A percentile compares a stretch with the other conserved stretches of the same genome.
Conservation (phyloP, 352 stramenopile species). For the Phytophthora cactorum region DNA sequence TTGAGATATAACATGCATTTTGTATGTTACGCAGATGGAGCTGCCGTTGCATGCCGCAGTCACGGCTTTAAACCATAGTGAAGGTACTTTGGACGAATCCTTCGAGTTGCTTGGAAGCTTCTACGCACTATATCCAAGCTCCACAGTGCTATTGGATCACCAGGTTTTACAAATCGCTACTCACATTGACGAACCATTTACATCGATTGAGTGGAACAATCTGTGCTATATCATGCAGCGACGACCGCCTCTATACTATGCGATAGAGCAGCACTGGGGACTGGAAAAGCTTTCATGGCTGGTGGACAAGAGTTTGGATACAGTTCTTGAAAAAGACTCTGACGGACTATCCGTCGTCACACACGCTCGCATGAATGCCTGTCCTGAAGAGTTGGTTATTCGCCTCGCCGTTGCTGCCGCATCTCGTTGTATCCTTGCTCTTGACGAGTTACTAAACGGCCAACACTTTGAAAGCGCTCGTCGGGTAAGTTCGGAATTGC, state of each 20-base stretch:
- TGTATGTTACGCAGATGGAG: constrained; percentile 33
- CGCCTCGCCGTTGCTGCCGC: constrained; percentile 63
- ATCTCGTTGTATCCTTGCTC: constrained; percentile 21
- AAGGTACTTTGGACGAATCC: constrained; percentile 7
- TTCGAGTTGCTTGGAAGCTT: constrained; percentile 49
- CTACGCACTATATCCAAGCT: constrained; percentile 29
- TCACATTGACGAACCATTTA: not conserved
- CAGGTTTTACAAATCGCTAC: constrained; percentile 20
- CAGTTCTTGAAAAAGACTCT: constrained; percentile 54
- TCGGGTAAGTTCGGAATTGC: constrained; percentile 37
- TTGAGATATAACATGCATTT: not conserved
- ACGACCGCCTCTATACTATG: constrained; percentile 40
- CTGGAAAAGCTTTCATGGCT: constrained; percentile 64
- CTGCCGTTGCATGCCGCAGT: constrained; percentile 55
- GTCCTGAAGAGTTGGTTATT: constrained; percentile 57
- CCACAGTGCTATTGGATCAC: constrained; percentile 32
- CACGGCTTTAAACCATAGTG: constrained; percentile 22
- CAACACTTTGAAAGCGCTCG: constrained; percentile 61
- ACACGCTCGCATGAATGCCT: constrained; percentile 49
- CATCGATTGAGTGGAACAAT: not conserved
- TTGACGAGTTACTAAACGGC: constrained; percentile 38
- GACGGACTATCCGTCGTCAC: constrained; percentile 48
- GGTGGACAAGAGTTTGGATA: constrained; percentile 40
- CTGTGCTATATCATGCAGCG: constrained; percentile 2
- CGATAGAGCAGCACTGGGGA: constrained; percentile 48